Evolutionary conservation across 108 stramenopile species (phyloP).

Genomic region (Stephanodiscus minutulus): DNA sequence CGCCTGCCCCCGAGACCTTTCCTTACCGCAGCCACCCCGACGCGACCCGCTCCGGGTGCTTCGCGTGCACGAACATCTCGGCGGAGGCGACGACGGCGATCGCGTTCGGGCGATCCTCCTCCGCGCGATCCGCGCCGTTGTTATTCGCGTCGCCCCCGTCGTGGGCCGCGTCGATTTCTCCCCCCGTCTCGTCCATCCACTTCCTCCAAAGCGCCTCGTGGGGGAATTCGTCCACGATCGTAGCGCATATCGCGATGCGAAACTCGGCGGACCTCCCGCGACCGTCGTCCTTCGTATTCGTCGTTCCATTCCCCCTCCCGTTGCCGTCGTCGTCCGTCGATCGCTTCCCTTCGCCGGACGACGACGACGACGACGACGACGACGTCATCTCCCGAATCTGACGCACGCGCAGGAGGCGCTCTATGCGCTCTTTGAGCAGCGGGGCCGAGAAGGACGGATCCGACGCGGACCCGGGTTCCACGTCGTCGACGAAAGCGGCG

Average conservation of each 20-base stretch:
- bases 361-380: background rate
- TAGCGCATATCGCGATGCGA: slow-evolving; percentile 53
- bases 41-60: slow-evolving; percentile 37
- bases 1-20: background rate
- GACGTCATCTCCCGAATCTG: slow-evolving; percentile 32
- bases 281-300: too few species aligned
- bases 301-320: background rate
- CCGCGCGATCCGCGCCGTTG: slow-evolving; percentile 5
- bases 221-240: slow-evolving; percentile 56
- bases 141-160: background rate
- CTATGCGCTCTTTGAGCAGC: slow-evolving; percentile 32
- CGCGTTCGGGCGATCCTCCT: background rate
- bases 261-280: slow-evolving; percentile 2
- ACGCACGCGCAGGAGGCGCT: slow-evolving; percentile 31
- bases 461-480: slow-evolving; percentile 31
- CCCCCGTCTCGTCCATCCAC: slow-evolving; percentile 52
- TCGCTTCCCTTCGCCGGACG: background rate
- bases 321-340: background rate
- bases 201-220: slow-evolving; percentile 54
- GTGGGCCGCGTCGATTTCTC: too few species aligned
- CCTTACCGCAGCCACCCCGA: slow-evolving; percentile 46
- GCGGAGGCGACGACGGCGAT: slow-evolving; percentile 22
- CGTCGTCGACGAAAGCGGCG: too few species aligned
- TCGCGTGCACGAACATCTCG: slow-evolving; percentile 54
- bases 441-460: slow-evolving; percentile 42